Base-by-base conservation (phyloP, 352 stramenopile genomes). In the Globisporangium mamillatum region DNA sequence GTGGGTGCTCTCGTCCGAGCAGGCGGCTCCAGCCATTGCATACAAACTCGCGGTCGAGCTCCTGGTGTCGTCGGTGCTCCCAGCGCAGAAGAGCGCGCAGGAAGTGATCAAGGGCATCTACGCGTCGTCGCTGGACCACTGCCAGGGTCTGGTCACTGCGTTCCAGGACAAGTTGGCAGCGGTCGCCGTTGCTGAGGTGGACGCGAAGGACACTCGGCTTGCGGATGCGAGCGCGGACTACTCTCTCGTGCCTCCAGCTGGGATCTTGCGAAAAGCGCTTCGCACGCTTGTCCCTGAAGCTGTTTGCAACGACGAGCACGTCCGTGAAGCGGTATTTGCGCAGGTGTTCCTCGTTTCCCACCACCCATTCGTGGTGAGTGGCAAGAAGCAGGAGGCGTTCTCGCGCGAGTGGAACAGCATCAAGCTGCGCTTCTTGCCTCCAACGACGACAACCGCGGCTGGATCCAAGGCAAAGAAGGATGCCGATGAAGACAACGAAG, bases 331-430 rank as follows among this genome's bases (percentile, higher is more conserved):
- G 0, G 77, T 90, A 2, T 91, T 96, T 57, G 66, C 86, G 12
- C 70, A 60, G 0, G 73, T 80, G 25, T 58, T 93, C 48, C 69
- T 93, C 22, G 64, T 92, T 6, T 70, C 86, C 4, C 89, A 96
- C 71, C 84, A 95, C 48, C 86, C 89, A 36, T 88, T 87, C 53
- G 69, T 96, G 7, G 81, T 95, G 46, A 74, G 80, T 54, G 87
- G 87, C 56, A 78, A 68, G 68, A 81, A 82, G 48, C 73, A 77
- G 6, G 65, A 70, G 8, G 64, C 66, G 1, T 94, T 94, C 71
- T 65, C 67, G 7, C 69, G 74, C 25, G 89, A 96, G 66, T 96
- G 89, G 89, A 75, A 81, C 20, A 74, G 64, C 34, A 58, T 95
- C 67, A 88, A 87, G 68, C 24, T 70, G 3, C 84, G 78, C 22